Conservation (phyloP, 305 asterid genomes). For the Coffea humblotiana region DNA sequence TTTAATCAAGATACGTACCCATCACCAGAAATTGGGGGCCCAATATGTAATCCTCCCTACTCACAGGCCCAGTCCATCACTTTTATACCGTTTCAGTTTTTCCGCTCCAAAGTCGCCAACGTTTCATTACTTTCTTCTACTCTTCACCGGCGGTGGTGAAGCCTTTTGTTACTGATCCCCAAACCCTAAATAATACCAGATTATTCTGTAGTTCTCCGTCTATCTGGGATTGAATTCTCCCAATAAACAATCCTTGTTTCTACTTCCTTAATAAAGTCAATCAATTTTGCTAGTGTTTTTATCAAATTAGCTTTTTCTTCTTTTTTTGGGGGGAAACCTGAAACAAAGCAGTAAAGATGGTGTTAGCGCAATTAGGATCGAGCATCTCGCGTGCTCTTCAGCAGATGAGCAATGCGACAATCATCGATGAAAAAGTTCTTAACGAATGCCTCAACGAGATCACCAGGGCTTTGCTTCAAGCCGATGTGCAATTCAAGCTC, state of each 20-base stretch:
- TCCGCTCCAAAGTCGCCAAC: background rate
- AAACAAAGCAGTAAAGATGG: slow-evolving; percentile 52
- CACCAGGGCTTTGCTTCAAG: slow-evolving; percentile 87
- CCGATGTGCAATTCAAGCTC: slow-evolving; percentile 87
- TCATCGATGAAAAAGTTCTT: slow-evolving; percentile 87
- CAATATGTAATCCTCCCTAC: background rate
- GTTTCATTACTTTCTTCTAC: background rate
- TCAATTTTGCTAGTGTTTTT: background rate
- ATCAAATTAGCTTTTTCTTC: background rate
- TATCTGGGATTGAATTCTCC: background rate
- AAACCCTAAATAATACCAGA: slow-evolving; percentile 5
- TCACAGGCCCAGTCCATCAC: background rate
- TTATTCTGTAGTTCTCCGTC: background rate
- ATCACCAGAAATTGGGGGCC: too few species aligned
- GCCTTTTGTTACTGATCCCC: background rate
- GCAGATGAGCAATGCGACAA: slow-evolving; percentile 99
- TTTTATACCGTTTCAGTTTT: background rate
- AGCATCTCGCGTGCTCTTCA: slow-evolving; percentile 97
- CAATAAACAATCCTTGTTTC: background rate
- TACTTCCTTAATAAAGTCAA: background rate
- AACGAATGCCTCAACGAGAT: slow-evolving; percentile 91
- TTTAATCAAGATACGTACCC: too few species aligned
- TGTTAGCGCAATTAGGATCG: slow-evolving; percentile 88
- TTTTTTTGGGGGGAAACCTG: background rate
- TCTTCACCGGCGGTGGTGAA: slow-evolving; percentile 6